These are phyloP conservation scores for Colletotrichum salicis DNA, from an alignment of 2,329 filamentous ascomycete genomes.

Conservation along the genomic window DNA sequence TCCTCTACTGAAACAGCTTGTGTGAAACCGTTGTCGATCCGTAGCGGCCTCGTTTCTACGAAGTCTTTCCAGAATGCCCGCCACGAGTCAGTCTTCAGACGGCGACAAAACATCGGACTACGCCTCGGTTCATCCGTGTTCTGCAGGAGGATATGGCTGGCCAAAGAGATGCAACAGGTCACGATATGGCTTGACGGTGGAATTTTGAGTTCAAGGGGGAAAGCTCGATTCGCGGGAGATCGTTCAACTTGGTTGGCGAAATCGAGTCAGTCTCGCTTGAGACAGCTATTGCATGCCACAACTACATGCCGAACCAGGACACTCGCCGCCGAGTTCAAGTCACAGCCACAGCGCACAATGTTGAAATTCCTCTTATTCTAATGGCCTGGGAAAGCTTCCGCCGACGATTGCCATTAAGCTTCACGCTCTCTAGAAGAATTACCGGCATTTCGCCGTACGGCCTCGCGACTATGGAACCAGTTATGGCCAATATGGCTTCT, in stretches of 20 bases:
- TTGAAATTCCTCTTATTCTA: background rate
- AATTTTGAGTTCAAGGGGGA: background rate
- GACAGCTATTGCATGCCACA: background rate
- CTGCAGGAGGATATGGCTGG: background rate
- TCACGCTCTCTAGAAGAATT: background rate
- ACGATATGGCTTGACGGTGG: background rate
- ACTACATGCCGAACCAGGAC: background rate
- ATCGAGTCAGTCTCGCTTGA: background rate
- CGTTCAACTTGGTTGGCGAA: background rate
- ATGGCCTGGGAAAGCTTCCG: background rate
- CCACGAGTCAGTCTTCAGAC: background rate
- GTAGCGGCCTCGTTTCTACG: background rate
- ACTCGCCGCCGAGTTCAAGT: background rate
- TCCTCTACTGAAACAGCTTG: background rate
- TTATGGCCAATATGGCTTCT: background rate
- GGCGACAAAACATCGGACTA: background rate
- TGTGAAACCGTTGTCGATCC: background rate
- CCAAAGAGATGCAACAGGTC: background rate
- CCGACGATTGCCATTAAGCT: background rate
- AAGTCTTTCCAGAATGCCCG: background rate
- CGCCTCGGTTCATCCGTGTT: background rate
- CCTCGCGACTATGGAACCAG: background rate
- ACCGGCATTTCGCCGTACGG: background rate
- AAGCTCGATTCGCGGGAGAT: background rate
- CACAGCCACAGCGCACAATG: background rate